These are phyloP conservation scores for Talaromyces sp. DNA, from an alignment of 2,329 filamentous ascomycete species.

Conservation along the genomic window DNA sequence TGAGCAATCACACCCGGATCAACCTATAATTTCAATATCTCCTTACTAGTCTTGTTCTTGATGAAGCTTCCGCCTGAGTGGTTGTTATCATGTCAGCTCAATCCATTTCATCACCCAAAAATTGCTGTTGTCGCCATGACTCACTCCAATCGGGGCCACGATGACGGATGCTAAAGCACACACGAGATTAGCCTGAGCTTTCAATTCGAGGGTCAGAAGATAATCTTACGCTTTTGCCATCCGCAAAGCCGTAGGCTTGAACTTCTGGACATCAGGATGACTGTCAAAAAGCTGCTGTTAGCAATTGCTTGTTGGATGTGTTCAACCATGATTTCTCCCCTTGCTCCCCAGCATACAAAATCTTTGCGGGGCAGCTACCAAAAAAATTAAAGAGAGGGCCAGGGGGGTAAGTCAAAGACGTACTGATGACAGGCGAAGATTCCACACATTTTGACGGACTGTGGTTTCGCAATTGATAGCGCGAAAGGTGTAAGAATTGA, in stretches of 20 bases:
- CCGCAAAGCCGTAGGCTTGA: slow-evolving; percentile 90
- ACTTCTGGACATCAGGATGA: slow-evolving; percentile 91
- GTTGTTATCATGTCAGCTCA: slow-evolving; percentile 22
- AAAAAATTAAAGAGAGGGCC: background rate
- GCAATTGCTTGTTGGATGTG: slow-evolving; percentile 10
- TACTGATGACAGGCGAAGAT: slow-evolving; percentile 95
- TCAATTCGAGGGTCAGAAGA: background rate
- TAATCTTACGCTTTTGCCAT: slow-evolving; percentile 87
- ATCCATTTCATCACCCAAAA: background rate
- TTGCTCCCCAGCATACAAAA: background rate
- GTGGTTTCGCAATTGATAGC: slow-evolving; percentile 16
- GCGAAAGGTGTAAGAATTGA: background rate
- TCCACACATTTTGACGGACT: slow-evolving; percentile 74
- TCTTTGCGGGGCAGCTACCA: slow-evolving; percentile 11
- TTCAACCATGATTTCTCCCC: background rate
- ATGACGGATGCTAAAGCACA: slow-evolving; percentile 71
- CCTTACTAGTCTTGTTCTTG: slow-evolving; percentile 79
- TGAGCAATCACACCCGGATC: slow-evolving; percentile 16
- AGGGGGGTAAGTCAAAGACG: slow-evolving; percentile 36
- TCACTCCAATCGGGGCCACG: slow-evolving; percentile 98
- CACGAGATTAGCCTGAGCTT: slow-evolving; percentile 19
- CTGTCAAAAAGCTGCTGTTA: slow-evolving; percentile 36
- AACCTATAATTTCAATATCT: background rate
- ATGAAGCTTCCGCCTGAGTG: slow-evolving; percentile 76
- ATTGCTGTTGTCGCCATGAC: slow-evolving; percentile 38